Evolutionary conservation across 2,329 filamentous ascomycete genomes (phyloP).

Genomic region (Botrytis galanthina): DNA sequence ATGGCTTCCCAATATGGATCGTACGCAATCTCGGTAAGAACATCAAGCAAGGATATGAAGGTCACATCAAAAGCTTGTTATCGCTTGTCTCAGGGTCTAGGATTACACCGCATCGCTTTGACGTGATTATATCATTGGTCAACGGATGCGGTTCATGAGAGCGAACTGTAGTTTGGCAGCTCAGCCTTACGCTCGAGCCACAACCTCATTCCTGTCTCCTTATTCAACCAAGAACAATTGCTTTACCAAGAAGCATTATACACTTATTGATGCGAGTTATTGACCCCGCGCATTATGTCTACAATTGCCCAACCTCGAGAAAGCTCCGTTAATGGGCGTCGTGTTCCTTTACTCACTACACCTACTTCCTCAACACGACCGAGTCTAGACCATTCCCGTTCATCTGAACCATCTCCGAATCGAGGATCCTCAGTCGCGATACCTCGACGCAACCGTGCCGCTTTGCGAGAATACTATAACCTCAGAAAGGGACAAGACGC

Average conservation of each 20-base stretch:
- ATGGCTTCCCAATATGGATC: neutral
- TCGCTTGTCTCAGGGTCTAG: neutral
- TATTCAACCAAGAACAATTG: neutral
- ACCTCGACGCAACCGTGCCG: constrained; percentile 64
- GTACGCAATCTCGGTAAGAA: neutral
- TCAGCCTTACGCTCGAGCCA: constrained; percentile 16
- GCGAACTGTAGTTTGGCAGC: neutral
- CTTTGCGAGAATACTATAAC: constrained; percentile 93
- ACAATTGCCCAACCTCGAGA: constrained; percentile 64
- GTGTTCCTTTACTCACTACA: constrained; percentile 56
- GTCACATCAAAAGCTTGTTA: neutral
- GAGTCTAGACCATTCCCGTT: constrained; percentile 65
- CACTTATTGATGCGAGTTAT: neutral
- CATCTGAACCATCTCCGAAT: constrained; percentile 56
- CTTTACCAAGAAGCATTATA: neutral
- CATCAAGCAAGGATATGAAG: neutral
- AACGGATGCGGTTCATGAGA: neutral
- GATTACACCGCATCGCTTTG: neutral
- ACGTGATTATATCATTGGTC: neutral
- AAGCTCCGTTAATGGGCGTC: constrained; percentile 54
- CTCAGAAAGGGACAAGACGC: constrained; percentile 51
- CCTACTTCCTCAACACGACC: constrained; percentile 74
- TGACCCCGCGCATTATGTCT: constrained; percentile 50
- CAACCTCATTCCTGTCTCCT: neutral
- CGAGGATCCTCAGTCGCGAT: constrained; percentile 39